Conservation (phyloP, 31 red algal genomes). For the Endocladia muricata region DNA sequence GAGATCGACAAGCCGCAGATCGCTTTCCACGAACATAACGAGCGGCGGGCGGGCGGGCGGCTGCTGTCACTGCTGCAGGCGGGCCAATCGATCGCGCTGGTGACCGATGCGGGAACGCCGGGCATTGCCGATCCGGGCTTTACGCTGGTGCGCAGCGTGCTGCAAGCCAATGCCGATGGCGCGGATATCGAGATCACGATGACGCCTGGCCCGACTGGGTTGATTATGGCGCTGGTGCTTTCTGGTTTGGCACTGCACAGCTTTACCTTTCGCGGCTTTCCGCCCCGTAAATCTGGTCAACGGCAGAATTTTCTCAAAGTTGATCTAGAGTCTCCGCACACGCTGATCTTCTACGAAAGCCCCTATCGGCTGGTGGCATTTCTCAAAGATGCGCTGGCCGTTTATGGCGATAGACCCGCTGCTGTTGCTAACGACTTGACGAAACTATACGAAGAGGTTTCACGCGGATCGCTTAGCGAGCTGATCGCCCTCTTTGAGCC, state of each 20-base stretch:
- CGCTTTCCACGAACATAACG: conserved; percentile 54
- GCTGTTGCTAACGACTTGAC: conserved; percentile 62
- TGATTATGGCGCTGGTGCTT: conserved; percentile 27
- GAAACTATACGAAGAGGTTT: conserved; percentile 69
- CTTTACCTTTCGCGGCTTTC: conserved; percentile 62
- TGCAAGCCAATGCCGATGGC: no score
- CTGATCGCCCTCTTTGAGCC: background rate
- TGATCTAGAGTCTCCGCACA: background rate
- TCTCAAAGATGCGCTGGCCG: conserved; percentile 7
- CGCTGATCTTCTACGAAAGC: conserved; percentile 56
- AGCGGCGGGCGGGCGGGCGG: background rate
- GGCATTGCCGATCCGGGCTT: conserved; percentile 54
- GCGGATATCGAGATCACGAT: conserved; percentile 25
- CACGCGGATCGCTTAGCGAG: background rate
- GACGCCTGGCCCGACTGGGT: conserved; percentile 48
- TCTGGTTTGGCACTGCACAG: conserved; percentile 11
- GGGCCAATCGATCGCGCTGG: conserved; percentile 44
- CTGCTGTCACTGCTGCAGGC: background rate
- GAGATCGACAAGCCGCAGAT: conserved; percentile 12
- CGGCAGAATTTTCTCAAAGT: background rate
- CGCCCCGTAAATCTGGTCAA: conserved; percentile 11
- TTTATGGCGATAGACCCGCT: background rate
- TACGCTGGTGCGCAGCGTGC: conserved; percentile 9
- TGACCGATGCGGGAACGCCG: conserved; percentile 75
- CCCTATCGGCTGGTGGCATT: conserved; percentile 44